Base-by-base conservation (phyloP, 2,329 filamentous ascomycete genomes). In the Aspergillus candidus region DNA sequence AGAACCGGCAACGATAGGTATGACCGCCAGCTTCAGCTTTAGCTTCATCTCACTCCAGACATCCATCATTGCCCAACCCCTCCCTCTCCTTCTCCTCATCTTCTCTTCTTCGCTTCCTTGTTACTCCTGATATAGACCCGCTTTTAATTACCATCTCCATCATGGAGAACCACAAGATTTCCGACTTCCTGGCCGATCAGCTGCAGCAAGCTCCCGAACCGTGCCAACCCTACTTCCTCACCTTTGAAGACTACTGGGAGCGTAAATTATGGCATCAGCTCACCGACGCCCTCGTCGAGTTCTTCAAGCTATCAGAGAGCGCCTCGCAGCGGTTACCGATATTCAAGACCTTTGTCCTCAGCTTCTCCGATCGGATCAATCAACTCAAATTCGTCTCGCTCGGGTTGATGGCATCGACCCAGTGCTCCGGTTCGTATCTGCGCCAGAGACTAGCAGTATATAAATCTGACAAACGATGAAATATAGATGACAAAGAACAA, bases 191-290 rank as follows among this genome's bases (percentile, higher is more conserved):
- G 53, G 81, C 83, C 49, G 85, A 94, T 58, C 87, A 94, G 79
- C 86, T 89, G 66, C 88, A 95, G 64, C 76, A 83, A 66, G 87
- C 89, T 60, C 86, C 89, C 41, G 86, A 89, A 57, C 86, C 94
- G 67, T 80, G 94, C 41, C 90, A 96, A 72, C 79, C 84, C 60
- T 81, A 87, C 61, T 87, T 96, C 68, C 79, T 98, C 59, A 82
- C 84, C 60, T 95, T 98, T 55, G 93, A 98, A 75, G 89, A 94
- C 66, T 87, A 83, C 64, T 98, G 93, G 93, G 93, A 98, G 76
- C 84, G 91, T 61, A 96, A 96, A 74, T 79, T 98, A 72, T 98
- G 93, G 93, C 93, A 98, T 74, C 90, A 98, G 72, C 84, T 98
- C 56, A 98, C 93, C 31, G 86, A 95, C 63, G 77, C 84, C 41